Evolutionary conservation across 176 grass and related monocot species (phyloP), one percentile per base, ranked within the genome.

Genomic region (Musa schizocarpa): DNA sequence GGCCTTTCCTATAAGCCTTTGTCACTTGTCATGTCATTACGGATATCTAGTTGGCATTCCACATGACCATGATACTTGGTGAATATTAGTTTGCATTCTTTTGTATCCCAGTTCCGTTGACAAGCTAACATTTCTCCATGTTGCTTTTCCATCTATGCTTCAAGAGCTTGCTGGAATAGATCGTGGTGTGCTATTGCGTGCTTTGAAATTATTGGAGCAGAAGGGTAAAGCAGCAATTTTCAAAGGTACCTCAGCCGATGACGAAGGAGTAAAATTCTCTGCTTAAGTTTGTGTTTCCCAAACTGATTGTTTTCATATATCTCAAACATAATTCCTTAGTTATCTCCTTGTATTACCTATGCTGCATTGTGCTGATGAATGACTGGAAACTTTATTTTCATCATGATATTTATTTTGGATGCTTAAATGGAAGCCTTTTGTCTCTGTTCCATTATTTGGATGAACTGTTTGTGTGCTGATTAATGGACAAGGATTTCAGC

Each of bases 101-200:
- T 43, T 43, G 4, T 43, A 43, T 43, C 34, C 34, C 34, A 43
- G 34, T 43, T 23, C 50, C 64, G 7, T 23, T 63, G 26, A 67
- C 56, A 29, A 13, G 3, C 11, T 67, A 10, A 72, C 34, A 43
- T 43, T 43, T 43, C 67, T 10, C 11, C 27, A 12, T 71, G 16
- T 59, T 76, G 74, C 11, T 76, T 50, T 2, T 76, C 29, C 77
- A 64, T 4, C 12, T 13, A 72, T 70, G 74, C 1, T 75, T 85
- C 54, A 79, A 94, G 95, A 99, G 69, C 95, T 99, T 81, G 95
- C 62, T 1, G 95, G 95, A 76, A 99, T 99, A 26, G 91, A 99
- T 78, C 85, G 95, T n/a, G 86, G 88, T 68, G 85, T 99, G 69
- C 83, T 99, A 27, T 84, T 92, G 81, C 76, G 88, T 26, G 95